phyloP scores from a whole-genome alignment of 1,284 basidiomycete species.

The Boletus albobrunnescens region DNA sequence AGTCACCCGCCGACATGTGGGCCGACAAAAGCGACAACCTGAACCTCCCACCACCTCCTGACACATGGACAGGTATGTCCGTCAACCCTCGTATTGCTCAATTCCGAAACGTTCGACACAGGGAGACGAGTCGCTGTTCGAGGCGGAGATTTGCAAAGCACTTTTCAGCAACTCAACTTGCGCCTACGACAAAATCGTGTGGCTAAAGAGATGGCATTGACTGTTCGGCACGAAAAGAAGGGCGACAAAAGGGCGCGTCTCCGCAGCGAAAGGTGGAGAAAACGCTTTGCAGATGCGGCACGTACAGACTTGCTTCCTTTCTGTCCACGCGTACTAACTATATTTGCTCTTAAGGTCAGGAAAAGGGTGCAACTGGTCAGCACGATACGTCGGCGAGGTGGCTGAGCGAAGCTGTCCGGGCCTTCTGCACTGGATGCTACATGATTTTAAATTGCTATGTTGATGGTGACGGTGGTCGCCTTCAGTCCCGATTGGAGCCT shows the following conservation, averaged over 20 bases:
- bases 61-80: constrained; percentile 31
- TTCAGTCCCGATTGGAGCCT: constrained; percentile 5
- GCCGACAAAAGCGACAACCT: constrained; percentile 24
- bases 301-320: constrained; percentile 12
- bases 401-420: constrained; percentile 22
- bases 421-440: constrained; percentile 9
- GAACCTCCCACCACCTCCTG: constrained; percentile 23
- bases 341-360: constrained; percentile 40
- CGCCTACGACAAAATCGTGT: constrained; percentile 59
- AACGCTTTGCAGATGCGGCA: constrained; percentile 36
- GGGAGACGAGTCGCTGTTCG: constrained; percentile 41
- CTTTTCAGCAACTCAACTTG: constrained; percentile 48
- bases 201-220: constrained; percentile 43
- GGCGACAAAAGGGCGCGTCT: constrained; percentile 36
- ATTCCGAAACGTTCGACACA: constrained; percentile 22
- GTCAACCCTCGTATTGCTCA: neutral
- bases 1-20: constrained; percentile 39
- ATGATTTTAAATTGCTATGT: constrained; percentile 4
- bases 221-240: constrained; percentile 58
- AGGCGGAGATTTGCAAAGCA: constrained; percentile 34
- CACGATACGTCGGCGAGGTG: constrained; percentile 47
- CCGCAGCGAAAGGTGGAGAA: constrained; percentile 37
- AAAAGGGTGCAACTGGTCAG: constrained; percentile 50
- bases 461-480: constrained; percentile 3
- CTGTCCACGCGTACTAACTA: constrained; percentile 11